These are phyloP conservation scores for Trichoderma hamatum DNA, from an alignment of 2,329 filamentous ascomycete species.

Conservation along the genomic window DNA sequence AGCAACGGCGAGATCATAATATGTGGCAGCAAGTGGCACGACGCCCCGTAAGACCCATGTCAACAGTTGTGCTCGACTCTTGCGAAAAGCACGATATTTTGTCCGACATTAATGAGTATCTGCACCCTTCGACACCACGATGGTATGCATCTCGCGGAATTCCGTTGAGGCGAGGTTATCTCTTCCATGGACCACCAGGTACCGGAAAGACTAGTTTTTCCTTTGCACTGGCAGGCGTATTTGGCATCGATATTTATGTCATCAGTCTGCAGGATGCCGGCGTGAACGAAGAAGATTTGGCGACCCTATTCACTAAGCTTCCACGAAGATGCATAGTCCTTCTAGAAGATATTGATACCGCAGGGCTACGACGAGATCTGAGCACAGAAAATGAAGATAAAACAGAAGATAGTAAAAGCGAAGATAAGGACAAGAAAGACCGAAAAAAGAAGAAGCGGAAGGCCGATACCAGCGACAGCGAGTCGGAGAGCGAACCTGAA, in stretches of 20 bases:
- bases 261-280: slow-evolving; percentile 59
- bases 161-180: slow-evolving; percentile 74
- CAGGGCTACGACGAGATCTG: slow-evolving; percentile 55
- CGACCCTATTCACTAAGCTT: slow-evolving; percentile 60
- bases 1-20: slow-evolving; percentile 50
- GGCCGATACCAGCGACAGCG: slow-evolving; percentile 33
- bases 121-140: slow-evolving; percentile 67
- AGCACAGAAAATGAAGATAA: slow-evolving; percentile 37
- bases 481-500: slow-evolving; percentile 32
- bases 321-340: slow-evolving; percentile 67
- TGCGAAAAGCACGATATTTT: slow-evolving; percentile 68
- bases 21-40: slow-evolving; percentile 61
- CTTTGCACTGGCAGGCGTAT: slow-evolving; percentile 66
- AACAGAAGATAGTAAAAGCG: slow-evolving; percentile 20
- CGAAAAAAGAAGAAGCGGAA: slow-evolving; percentile 36
- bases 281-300: slow-evolving; percentile 64
- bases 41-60: slow-evolving; percentile 70
- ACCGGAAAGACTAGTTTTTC: slow-evolving; percentile 73
- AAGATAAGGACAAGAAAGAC: slow-evolving; percentile 30
- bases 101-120: slow-evolving; percentile 75
- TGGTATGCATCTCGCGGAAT: slow-evolving; percentile 80
- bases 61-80: slow-evolving; percentile 73
- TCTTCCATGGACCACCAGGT: slow-evolving; percentile 76
- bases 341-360: slow-evolving; percentile 70
- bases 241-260: slow-evolving; percentile 68